A percentile compares a stretch with the other conserved stretches of the same genome.
phyloP scores from a whole-genome alignment of 129 eudicot species.

The Rutidosis leptorrhynchoides region DNA sequence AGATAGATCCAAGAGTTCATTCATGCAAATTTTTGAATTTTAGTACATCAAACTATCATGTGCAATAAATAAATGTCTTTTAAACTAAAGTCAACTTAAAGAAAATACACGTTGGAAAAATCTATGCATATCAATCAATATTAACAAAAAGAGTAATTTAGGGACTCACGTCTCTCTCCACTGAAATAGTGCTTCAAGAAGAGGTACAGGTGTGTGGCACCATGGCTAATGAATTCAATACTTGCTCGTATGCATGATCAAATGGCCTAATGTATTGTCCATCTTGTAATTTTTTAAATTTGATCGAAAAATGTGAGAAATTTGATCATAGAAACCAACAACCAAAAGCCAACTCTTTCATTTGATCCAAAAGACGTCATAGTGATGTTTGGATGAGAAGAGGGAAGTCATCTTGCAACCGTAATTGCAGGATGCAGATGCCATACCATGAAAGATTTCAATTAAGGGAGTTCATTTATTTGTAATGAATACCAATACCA shows the following conservation, averaged over 20 bases:
- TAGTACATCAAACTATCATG: background rate
- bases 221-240: conserved; percentile 93
- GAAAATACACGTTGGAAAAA: too few species aligned
- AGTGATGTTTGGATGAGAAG: too few species aligned
- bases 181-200: conserved; percentile 87
- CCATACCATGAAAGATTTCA: too few species aligned
- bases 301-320: background rate
- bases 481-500: too few species aligned
- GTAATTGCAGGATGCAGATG: too few species aligned
- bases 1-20: conserved; percentile 2
- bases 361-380: too few species aligned
- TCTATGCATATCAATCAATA: too few species aligned
- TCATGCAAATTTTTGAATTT: background rate
- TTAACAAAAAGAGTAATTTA: too few species aligned
- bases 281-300: conserved; percentile 53
- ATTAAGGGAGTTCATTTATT: too few species aligned
- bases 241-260: conserved; percentile 98
- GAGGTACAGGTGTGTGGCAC: conserved; percentile 99
- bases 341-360: too few species aligned
- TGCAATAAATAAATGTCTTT: conserved; percentile 6
- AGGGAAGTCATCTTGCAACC: too few species aligned
- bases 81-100: background rate
- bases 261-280: conserved; percentile 99
- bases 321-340: background rate
- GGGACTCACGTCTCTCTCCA: conserved; percentile 90